phyloP scores from a whole-genome alignment of 148 eudicot species.

The Gaultheria prostrata region DNA sequence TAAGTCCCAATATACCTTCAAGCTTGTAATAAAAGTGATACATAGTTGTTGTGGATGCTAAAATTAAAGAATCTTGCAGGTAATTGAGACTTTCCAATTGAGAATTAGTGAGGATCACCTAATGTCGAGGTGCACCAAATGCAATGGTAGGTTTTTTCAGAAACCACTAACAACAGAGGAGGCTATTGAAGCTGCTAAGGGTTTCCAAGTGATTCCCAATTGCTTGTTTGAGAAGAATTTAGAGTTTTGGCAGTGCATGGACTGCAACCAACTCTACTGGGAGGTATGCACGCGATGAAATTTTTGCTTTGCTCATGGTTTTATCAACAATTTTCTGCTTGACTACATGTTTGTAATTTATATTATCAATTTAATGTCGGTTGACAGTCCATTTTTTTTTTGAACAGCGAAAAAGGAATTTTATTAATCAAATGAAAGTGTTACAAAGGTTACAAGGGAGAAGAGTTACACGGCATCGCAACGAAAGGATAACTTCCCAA shows the following conservation, averaged over 20 bases:
- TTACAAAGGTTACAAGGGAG: no score
- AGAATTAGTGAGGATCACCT: conserved; percentile 73
- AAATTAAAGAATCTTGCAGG: conserved; percentile 41
- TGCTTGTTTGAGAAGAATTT: conserved; percentile 79
- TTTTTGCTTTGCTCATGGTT: not conserved
- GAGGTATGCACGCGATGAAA: conserved; percentile 44
- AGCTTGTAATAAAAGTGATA: conserved; percentile 41
- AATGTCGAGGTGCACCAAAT: conserved; percentile 96
- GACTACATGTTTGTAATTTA: not conserved
- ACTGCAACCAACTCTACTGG: conserved; percentile 94
- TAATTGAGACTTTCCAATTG: conserved; percentile 73
- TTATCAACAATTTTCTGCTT: not conserved
- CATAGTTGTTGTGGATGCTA: conserved; percentile 26
- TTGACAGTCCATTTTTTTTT: no score
- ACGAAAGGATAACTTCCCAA: no score
- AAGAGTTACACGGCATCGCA: no score
- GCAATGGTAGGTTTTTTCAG: conserved; percentile 88
- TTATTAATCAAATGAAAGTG: no score
- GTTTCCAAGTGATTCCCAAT: conserved; percentile 72
- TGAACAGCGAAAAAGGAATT: no score
- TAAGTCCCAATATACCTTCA: not conserved
- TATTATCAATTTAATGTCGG: not conserved
- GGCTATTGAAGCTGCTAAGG: conserved; percentile 73
- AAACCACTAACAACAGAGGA: conserved; percentile 84
- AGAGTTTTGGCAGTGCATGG: conserved; percentile 97